Evolutionary conservation across 306 rosid genomes (phyloP), one percentile per base, ranked within the genome.

Genomic region (Cicer bijugum): DNA sequence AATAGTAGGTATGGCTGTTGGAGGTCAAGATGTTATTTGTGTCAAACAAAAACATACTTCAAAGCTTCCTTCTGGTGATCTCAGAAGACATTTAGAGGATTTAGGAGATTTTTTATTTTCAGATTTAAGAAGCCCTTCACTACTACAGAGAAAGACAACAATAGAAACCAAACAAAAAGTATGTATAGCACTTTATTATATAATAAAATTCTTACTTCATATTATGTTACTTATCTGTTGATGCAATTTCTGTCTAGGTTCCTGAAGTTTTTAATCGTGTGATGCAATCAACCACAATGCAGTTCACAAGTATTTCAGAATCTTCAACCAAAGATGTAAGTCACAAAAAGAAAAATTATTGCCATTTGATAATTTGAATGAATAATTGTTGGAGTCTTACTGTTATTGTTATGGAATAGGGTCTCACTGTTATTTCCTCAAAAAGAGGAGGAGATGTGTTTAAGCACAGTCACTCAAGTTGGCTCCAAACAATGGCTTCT

Each of bases 251-350:
- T 75, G 45, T 38, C 75, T 43, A 93, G 98, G 92, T 93, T 52
- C 98, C 97, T 0, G 98, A 93, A 76, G 89, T 93, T 50, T 93
- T 93, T 61, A 82, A 78, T 62, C 93, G 91, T 53, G 88, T 93
- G 62, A 76, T 93, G 89, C 96, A 91, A 78, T 88, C 98, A 47
- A 91, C 81, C 81, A 80, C 96, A 28, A 88, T 84, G 86, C 96
- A 86, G 84, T 86, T 93, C 69, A 77, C 96, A 58, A 89, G 88
- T 77, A 84, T 83, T 81, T 78, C 98, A 2, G 97, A 93, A 87
- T 88, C 96, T 28, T 93, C 98, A 64, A 91, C 89, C 93, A 93
- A 93, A 80, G 98, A 93, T 69, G 98, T 93, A 91, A 89, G 98
- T 80, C 66, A 38, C 14, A 38, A 62, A 61, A 62, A 62, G 17